Base-by-base conservation (phyloP, 225 moss, liverwort and hornwort genomes). In the Neckera pumila region DNA sequence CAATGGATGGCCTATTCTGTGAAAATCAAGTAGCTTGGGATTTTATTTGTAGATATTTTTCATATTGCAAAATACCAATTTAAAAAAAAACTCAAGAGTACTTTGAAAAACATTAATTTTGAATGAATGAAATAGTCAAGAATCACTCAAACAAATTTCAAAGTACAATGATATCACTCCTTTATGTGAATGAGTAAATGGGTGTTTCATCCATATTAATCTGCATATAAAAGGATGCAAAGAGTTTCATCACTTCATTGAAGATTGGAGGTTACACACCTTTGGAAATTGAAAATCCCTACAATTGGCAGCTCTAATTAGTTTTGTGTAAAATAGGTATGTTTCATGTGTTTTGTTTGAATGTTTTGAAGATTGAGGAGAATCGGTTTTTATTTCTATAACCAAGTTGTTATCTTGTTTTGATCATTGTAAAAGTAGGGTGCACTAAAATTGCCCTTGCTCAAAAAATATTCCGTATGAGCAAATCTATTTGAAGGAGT, bases 391-490 rank as follows among this genome's bases (percentile, higher is more conserved):
- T 18, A 65, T 67, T 66, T n/a, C 21, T n/a, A n/a, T n/a, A 4
- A 21, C 7, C n/a, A 67, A 67, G 20, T 65, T 65, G 5, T 65
- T 11, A 19, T 67, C 7, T n/a, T n/a, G 4, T 21, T 67, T 21
- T 7, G n/a, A 22, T n/a, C 67, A 67, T 67, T 7, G 12, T 67
- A 12, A n/a, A 67, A 67, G 4, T 36, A 36, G 4, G 3, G 11
- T 17, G 31, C 2, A 1, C 3, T 28, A 1, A 15, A 30, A 62
- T 7, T 28, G 2, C 0, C 2, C 9, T 63, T 16, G 8, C 2
- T 33, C 17, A 17, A 64, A 64, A 33, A 64, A 17, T 33, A 64
- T 33, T 4, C 9, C 17, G 17, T 17, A 9, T 33, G 17, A 64
- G 4, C 64, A 64, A 64, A 64, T 34, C 34, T 10, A 64, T 18